Evolutionary conservation across 2,329 filamentous ascomycete species (phyloP).

Genomic region (Aureobasidium mangrovei): DNA sequence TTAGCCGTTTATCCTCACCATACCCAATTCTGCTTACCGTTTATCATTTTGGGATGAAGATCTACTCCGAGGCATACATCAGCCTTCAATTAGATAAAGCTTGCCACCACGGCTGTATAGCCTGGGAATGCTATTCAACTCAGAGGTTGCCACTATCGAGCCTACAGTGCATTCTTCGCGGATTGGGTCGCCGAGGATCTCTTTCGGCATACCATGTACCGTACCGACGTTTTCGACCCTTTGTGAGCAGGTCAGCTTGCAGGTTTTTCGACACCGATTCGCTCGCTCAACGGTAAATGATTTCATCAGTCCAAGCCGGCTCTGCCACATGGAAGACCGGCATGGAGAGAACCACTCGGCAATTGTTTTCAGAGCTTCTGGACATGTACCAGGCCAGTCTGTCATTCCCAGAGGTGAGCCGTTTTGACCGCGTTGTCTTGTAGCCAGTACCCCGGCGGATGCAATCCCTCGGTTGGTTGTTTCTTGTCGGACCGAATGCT

Average conservation of each 20-base stretch:
- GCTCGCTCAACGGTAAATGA: background rate
- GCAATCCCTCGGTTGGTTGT: background rate
- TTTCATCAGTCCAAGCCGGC: background rate
- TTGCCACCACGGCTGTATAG: background rate
- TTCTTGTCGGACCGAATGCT: background rate
- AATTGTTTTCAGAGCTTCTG: background rate
- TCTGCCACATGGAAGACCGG: background rate
- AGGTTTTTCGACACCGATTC: background rate
- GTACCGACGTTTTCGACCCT: background rate
- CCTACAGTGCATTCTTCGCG: background rate
- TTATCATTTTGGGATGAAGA: background rate
- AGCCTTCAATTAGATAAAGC: background rate
- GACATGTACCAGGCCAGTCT: background rate
- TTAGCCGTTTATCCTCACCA: background rate
- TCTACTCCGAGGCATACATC: conserved; percentile 4
- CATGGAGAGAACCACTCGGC: background rate
- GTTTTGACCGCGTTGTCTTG: background rate
- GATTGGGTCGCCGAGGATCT: background rate
- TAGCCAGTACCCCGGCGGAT: no score
- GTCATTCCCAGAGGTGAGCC: background rate
- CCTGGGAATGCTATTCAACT: background rate
- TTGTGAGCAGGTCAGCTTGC: background rate
- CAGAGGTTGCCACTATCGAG: background rate
- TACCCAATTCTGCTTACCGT: conserved; percentile 3
- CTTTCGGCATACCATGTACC: background rate